These are phyloP conservation scores for Pichia sp. DNA, from an alignment of 1,139 yeast species.

Conservation along the genomic window DNA sequence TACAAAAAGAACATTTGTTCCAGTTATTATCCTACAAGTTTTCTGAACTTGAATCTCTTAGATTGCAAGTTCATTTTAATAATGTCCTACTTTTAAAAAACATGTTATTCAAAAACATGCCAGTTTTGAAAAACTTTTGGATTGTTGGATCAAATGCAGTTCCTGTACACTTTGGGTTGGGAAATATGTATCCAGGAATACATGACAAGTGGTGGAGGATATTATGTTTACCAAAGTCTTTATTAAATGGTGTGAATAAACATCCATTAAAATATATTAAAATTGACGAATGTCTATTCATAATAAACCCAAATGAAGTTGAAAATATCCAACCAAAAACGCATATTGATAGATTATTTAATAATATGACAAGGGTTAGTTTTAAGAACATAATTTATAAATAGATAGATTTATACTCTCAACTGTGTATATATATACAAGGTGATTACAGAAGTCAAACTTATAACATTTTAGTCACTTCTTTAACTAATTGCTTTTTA, in stretches of 20 bases:
- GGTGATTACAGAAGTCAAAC: background rate
- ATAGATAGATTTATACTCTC: background rate
- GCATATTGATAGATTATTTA: conserved; percentile 42
- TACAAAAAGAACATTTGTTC: conserved; percentile 22
- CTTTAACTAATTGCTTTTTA: conserved; percentile 12
- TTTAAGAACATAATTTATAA: background rate
- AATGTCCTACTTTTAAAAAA: conserved; percentile 21
- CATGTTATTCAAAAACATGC: conserved; percentile 24
- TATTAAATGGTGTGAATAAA: conserved; percentile 24
- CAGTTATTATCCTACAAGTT: conserved; percentile 11
- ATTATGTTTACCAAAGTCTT: conserved; percentile 38
- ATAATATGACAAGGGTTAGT: conserved; percentile 23
- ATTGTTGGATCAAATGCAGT: conserved; percentile 48
- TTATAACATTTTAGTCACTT: conserved; percentile 9
- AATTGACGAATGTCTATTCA: conserved; percentile 36
- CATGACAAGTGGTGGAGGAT: conserved; percentile 55
- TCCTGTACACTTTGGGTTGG: conserved; percentile 51
- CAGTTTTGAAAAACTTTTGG: conserved; percentile 36
- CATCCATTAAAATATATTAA: conserved; percentile 39
- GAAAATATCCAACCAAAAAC: conserved; percentile 36
- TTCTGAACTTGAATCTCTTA: conserved; percentile 28
- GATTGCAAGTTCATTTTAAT: conserved; percentile 36
- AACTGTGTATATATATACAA: background rate
- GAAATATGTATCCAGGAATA: conserved; percentile 48
- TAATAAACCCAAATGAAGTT: conserved; percentile 17